Evolutionary conservation across 768 basidiomycete species (phyloP).

Genomic region (Suillus weaverae): DNA sequence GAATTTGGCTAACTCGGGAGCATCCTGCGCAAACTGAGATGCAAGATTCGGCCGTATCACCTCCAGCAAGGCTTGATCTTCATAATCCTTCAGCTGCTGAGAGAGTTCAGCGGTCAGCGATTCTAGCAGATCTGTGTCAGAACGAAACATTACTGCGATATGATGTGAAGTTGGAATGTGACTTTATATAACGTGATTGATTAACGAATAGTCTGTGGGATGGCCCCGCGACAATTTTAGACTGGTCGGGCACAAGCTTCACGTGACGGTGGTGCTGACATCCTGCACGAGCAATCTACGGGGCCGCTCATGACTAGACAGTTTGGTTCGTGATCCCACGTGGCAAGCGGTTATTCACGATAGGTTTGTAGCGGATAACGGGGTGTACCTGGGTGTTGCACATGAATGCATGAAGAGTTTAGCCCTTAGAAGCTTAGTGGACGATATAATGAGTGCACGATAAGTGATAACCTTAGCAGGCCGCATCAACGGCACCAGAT

Average conservation of each 20-base stretch:
- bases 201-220: background rate
- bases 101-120: conserved; percentile 3
- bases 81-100: conserved; percentile 1
- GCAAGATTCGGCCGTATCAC: conserved; percentile 3
- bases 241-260: background rate
- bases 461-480: background rate
- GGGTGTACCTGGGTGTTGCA: background rate
- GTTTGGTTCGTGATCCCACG: background rate
- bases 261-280: background rate
- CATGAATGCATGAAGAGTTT: background rate
- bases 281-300: background rate
- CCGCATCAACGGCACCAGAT: background rate
- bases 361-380: background rate
- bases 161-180: background rate
- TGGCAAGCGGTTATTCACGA: background rate
- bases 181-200: background rate
- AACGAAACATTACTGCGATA: background rate
- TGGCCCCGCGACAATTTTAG: background rate
- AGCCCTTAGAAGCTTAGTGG: background rate
- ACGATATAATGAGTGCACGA: background rate
- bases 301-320: background rate
- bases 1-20: conserved; percentile 1
- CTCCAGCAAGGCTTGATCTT: background rate
- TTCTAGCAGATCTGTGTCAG: background rate
- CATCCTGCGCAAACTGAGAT: conserved; percentile 2